Conservation (phyloP, 2,329 filamentous ascomycete genomes). For the Dactylellina haptotyla region DNA sequence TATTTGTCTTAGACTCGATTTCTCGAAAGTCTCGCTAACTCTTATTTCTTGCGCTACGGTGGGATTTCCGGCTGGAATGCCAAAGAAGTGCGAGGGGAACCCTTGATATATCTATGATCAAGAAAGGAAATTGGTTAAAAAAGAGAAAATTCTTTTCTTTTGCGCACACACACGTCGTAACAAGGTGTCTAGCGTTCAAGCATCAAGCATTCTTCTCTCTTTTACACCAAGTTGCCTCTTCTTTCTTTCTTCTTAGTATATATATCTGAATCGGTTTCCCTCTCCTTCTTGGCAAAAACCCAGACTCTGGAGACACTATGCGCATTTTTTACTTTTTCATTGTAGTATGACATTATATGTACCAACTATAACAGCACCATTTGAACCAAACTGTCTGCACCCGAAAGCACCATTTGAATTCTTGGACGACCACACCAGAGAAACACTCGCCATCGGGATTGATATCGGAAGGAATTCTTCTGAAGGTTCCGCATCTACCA, state of each 20-base stretch:
- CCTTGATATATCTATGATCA: slow-evolving; percentile 43
- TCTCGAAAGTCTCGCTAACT: slow-evolving; percentile 23
- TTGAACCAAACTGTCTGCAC: slow-evolving; percentile 48
- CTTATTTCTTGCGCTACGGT: slow-evolving; percentile 24
- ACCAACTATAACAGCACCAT: slow-evolving; percentile 46
- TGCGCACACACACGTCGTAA: not conserved
- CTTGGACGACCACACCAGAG: slow-evolving; percentile 43
- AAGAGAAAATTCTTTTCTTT: not conserved
- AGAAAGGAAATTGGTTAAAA: slow-evolving; percentile 39
- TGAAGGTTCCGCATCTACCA: not conserved
- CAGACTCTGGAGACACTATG: too few relatives aligned
- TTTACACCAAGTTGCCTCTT: not conserved
- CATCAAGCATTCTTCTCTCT: not conserved
- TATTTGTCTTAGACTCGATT: not conserved
- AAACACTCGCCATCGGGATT: slow-evolving; percentile 46
- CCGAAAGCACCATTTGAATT: slow-evolving; percentile 49
- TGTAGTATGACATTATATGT: slow-evolving; percentile 54
- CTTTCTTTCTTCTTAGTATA: slow-evolving; percentile 12
- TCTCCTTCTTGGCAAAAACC: slow-evolving; percentile 37
- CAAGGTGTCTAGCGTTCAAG: not conserved
- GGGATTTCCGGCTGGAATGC: slow-evolving; percentile 17
- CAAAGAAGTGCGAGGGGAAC: slow-evolving; percentile 28
- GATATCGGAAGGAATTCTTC: slow-evolving; percentile 50
- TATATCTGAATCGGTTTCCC: slow-evolving; percentile 35
- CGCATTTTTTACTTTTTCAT: slow-evolving; percentile 21